These are phyloP conservation scores for Neurospora sp. DNA, from an alignment of 495 filamentous ascomycete species.

Conservation along the genomic window DNA sequence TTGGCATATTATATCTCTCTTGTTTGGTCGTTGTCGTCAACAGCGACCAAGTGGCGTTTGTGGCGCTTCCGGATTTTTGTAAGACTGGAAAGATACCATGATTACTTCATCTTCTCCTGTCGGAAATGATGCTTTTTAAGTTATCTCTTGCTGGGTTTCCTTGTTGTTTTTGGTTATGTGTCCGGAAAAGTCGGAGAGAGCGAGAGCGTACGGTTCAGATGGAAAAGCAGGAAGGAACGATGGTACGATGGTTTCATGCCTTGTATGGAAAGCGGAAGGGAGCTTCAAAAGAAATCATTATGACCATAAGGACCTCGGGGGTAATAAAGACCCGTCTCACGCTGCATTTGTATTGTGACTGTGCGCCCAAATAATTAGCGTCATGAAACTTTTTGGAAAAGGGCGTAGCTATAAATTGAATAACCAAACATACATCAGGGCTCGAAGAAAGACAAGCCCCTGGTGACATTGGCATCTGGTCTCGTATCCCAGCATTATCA, in stretches of 20 bases:
- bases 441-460: not conserved
- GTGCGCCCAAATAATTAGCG: not conserved
- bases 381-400: not conserved
- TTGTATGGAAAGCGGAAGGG: not conserved
- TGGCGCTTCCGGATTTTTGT: slow-evolving; percentile 9
- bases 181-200: not conserved
- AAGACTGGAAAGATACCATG: slow-evolving; percentile 21
- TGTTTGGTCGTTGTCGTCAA: slow-evolving; percentile 13
- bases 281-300: not conserved
- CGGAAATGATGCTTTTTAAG: not conserved
- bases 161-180: not conserved
- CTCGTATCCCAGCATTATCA: not conserved
- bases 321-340: not conserved
- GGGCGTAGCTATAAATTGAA: not conserved
- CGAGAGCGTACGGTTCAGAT: not conserved
- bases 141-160: not conserved
- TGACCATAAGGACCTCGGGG: not conserved
- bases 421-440: not conserved
- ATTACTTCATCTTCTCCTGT: not conserved
- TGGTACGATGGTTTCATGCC: not conserved
- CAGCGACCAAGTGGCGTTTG: slow-evolving; percentile 19
- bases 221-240: not conserved
- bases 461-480: not conserved
- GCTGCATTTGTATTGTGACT: not conserved
- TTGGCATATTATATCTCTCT: slow-evolving; percentile 5